Conservation (phyloP, 345 rosid species). For the Zanthoxylum bungeanum region DNA sequence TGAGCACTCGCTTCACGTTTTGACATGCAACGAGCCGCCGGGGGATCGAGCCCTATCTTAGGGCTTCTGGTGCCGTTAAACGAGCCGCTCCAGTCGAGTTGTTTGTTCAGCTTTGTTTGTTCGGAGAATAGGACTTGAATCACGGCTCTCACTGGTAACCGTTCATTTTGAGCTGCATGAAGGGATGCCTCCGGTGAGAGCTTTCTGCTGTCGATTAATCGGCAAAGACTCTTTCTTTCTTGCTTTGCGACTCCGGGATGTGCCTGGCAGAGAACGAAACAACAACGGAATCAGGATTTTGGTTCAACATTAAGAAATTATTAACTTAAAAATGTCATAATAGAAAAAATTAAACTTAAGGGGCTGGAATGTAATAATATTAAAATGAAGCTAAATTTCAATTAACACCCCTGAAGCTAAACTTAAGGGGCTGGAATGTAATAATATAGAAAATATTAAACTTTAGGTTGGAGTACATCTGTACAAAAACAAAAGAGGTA, state of each 20-base stretch:
- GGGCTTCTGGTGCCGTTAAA: slow-evolving; percentile 58
- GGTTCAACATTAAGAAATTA: no score
- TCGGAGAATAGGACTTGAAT: slow-evolving; percentile 75
- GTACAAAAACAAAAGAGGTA: neutral
- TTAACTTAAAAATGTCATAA: no score
- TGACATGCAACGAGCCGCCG: slow-evolving; percentile 51
- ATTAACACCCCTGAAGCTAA: no score
- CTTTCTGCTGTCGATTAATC: slow-evolving; percentile 64
- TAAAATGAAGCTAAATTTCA: no score
- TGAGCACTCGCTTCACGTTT: slow-evolving; percentile 65
- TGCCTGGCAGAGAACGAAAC: no score
- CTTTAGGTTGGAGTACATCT: neutral
- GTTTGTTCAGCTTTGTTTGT: slow-evolving; percentile 57
- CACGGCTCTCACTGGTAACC: slow-evolving; percentile 78
- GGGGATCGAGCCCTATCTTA: slow-evolving; percentile 27
- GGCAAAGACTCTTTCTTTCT: slow-evolving; percentile 66
- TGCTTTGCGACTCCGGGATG: slow-evolving; percentile 69
- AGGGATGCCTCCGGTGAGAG: slow-evolving; percentile 75
- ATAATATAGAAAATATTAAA: no score
- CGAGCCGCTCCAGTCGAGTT: slow-evolving; percentile 68
- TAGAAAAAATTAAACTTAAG: no score
- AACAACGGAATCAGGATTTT: no score
- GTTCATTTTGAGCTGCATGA: slow-evolving; percentile 81
- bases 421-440: no score
- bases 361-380: no score